Base-by-base conservation (phyloP, 306 rosid species). In the Acacia crassicarpa region DNA sequence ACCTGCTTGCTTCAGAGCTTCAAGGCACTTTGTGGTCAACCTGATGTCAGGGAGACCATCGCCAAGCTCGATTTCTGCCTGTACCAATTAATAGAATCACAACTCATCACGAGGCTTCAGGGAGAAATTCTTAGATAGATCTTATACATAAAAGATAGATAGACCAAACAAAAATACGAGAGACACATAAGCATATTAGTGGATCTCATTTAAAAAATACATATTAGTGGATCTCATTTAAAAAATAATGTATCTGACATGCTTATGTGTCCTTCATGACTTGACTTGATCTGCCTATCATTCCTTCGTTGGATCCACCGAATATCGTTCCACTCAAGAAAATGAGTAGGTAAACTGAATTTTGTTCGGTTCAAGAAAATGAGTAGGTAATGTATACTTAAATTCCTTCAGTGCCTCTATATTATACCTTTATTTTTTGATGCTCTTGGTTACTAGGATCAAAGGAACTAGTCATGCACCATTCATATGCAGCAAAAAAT, bases 1-100 rank as follows among this genome's bases (percentile, higher is more conserved):
- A 81, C 97, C 94, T 9, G 97, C 97, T 93, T 90, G 89, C 77
- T 89, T 89, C 58, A 91, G 84, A 84, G 98, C 97, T 87, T 91
- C 94, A 58, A 87, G 87, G 83, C 98, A 93, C 72, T 91, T 88
- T 66, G 81, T 67, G 15, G 97, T 90, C 86, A 77, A 84, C 80
- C 97, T 91, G 84, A 93, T 88, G 63, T 93, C 97, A 12, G 98
- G 98, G 51, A 93, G 97, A 22, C 97, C 98, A 81, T 93, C 89
- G 3, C 98, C 97, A 49, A 93, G 83, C 94, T 93, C 98, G 76
- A 93, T 83, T 82, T 89, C 94, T 22, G 91, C 97, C 98, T 93
- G 87, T 25, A 38, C 12, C 49, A 51, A 32, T 48, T 19, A 67
- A 74, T 49, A 38, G 67, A 32, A 70, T 83, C 74, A 67, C 23